Evolutionary conservation across 2,329 filamentous ascomycete species (phyloP).

Genomic region (Cercospora berteroae): DNA sequence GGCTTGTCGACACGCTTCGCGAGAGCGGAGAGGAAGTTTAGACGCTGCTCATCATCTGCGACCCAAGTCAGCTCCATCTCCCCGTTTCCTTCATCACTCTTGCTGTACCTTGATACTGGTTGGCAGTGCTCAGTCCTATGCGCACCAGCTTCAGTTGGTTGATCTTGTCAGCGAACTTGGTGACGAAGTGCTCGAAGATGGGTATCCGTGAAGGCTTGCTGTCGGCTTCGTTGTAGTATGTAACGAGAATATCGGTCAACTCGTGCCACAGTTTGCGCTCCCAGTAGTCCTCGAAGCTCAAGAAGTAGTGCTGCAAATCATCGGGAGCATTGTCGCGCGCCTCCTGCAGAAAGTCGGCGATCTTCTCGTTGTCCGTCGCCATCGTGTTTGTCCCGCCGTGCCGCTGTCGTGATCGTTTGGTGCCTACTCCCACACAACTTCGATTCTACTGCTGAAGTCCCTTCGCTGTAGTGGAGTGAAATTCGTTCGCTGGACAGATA

Average conservation of each 20-base stretch:
- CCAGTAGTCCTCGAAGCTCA: slow-evolving; percentile 95
- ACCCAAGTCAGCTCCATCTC: slow-evolving; percentile 3
- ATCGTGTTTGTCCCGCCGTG: slow-evolving; percentile 5
- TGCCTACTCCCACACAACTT: background rate
- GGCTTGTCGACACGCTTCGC: slow-evolving; percentile 87
- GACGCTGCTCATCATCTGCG: slow-evolving; percentile 79
- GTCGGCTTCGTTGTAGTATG: slow-evolving; percentile 80
- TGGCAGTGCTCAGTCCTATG: slow-evolving; percentile 80
- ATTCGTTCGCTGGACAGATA: background rate
- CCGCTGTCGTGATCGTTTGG: background rate
- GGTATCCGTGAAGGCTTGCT: slow-evolving; percentile 81
- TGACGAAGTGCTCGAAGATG: slow-evolving; percentile 92
- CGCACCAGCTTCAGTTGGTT: slow-evolving; percentile 97
- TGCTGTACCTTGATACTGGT: slow-evolving; percentile 70
- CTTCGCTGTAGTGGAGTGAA: background rate
- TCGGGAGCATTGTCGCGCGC: slow-evolving; percentile 85
- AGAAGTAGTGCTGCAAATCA: slow-evolving; percentile 81
- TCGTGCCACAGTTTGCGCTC: slow-evolving; percentile 99
- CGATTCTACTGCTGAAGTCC: background rate
- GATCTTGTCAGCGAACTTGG: slow-evolving; percentile 96
- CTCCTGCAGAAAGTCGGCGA: slow-evolving; percentile 86
- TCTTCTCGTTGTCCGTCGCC: slow-evolving; percentile 78
- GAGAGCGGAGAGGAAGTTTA: slow-evolving; percentile 79
- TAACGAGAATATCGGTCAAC: slow-evolving; percentile 81
- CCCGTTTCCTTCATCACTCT: background rate